phyloP scores from a whole-genome alignment of 2,329 filamentous ascomycete species.

The Sarocladiaceae sp. region DNA sequence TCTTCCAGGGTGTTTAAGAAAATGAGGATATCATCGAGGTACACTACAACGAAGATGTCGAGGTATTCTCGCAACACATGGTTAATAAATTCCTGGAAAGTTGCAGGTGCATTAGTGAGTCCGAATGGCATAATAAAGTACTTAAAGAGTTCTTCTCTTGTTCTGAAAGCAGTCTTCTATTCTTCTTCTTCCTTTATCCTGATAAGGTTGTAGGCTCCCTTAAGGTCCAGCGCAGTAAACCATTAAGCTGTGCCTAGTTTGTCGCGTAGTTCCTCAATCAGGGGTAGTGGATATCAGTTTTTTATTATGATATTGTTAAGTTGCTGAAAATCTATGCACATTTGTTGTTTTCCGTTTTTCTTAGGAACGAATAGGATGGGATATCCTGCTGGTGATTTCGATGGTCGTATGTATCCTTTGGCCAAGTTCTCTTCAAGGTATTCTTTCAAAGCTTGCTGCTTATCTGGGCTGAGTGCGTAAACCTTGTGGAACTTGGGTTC shows the following conservation, averaged over 20 bases:
- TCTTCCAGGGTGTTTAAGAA: too few species aligned
- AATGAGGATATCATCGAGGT: constrained; percentile 10
- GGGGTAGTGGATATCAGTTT: constrained; percentile 15
- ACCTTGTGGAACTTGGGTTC: constrained; percentile 9
- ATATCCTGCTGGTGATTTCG: constrained; percentile 11
- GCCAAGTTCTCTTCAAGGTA: constrained; percentile 10
- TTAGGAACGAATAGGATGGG: constrained; percentile 17
- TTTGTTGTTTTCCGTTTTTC: constrained; percentile 15
- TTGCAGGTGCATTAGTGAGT: constrained; percentile 15
- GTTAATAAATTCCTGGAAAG: constrained; percentile 13
- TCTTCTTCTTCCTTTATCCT: constrained; percentile 24
- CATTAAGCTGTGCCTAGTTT: constrained; percentile 12
- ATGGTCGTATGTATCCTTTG: constrained; percentile 14
- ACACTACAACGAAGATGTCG: constrained; percentile 2
- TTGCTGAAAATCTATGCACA: constrained; percentile 20
- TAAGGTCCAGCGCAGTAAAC: constrained; percentile 15
- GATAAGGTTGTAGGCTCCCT: constrained; percentile 23
- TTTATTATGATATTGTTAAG: constrained; percentile 23
- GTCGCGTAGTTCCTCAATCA: constrained; percentile 20
- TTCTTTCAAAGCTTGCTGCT: constrained; percentile 9
- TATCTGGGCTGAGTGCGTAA: constrained; percentile 12
- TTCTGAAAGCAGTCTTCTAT: constrained; percentile 27
- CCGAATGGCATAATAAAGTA: constrained; percentile 25
- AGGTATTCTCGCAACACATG: constrained; percentile 5
- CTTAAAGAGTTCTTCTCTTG: constrained; percentile 24